These are phyloP conservation scores for Leucocoprinus sp. DNA, from an alignment of 768 basidiomycete species.

Conservation along the genomic window DNA sequence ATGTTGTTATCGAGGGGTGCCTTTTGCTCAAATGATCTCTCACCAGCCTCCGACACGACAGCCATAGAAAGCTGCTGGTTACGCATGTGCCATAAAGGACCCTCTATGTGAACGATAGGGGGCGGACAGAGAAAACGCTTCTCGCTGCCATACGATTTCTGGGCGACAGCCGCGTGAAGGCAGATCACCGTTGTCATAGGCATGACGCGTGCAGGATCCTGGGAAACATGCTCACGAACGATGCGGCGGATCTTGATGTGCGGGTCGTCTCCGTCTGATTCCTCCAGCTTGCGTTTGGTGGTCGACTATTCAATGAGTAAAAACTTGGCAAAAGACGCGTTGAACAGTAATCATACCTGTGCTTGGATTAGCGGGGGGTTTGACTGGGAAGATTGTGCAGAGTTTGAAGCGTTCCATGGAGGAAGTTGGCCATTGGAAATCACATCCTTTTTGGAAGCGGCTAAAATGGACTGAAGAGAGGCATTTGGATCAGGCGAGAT, in stretches of 20 bases:
- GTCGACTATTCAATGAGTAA: conserved; percentile 28
- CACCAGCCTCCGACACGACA: conserved; percentile 76
- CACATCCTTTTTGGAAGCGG: conserved; percentile 39
- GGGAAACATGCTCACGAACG: conserved; percentile 73
- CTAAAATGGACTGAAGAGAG: conserved; percentile 44
- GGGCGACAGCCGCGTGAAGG: conserved; percentile 87
- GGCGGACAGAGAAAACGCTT: conserved; percentile 93
- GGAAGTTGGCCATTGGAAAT: conserved; percentile 32
- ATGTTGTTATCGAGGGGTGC: conserved; percentile 76
- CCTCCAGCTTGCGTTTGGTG: conserved; percentile 72
- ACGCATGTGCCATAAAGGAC: conserved; percentile 79
- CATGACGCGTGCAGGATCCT: conserved; percentile 66
- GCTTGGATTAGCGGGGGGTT: conserved; percentile 15
- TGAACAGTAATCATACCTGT: conserved; percentile 14
- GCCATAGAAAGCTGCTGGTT: conserved; percentile 79
- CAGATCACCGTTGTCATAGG: conserved; percentile 90
- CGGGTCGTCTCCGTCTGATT: conserved; percentile 51
- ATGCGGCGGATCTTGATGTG: conserved; percentile 80
- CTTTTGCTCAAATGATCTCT: conserved; percentile 79
- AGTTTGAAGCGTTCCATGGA: conserved; percentile 26
- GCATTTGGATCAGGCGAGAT: conserved; percentile 34
- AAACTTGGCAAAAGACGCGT: conserved; percentile 7
- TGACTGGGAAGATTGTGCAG: conserved; percentile 21
- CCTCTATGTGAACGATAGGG: conserved; percentile 87
- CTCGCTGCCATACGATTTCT: conserved; percentile 95